phyloP scores from a whole-genome alignment of 352 stramenopile species.

The Hyaloperonospora brassicae region DNA sequence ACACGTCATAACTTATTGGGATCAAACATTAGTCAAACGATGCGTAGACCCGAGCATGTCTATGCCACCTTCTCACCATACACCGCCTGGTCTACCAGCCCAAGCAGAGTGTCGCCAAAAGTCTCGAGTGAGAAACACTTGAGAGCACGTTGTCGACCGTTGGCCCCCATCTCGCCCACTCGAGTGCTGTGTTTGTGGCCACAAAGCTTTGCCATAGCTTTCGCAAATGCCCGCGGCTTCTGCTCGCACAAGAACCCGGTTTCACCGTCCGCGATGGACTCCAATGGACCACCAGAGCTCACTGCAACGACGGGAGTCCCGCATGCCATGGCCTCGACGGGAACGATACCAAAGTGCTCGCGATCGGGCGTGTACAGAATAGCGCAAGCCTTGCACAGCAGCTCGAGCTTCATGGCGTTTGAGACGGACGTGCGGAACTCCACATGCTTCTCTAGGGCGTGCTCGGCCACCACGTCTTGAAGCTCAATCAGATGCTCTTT shows the following conservation, averaged over 20 bases:
- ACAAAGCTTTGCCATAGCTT: slow-evolving; percentile 55
- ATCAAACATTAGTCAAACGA: too few relatives aligned
- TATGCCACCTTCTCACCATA: slow-evolving; percentile 27
- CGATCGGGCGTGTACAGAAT: slow-evolving; percentile 95
- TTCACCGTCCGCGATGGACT: slow-evolving; percentile 89
- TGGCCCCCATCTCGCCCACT: slow-evolving; percentile 40
- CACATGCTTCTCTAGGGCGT: slow-evolving; percentile 53
- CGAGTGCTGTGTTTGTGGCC: slow-evolving; percentile 19
- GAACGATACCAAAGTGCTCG: slow-evolving; percentile 99
- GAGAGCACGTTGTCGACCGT: slow-evolving; percentile 42
- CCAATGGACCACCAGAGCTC: slow-evolving; percentile 91
- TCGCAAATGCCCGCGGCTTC: slow-evolving; percentile 47
- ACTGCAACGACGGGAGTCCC: slow-evolving; percentile 92
- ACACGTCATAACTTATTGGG: background rate
- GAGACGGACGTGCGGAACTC: slow-evolving; percentile 87
- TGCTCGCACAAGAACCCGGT: slow-evolving; percentile 79
- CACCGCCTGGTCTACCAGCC: slow-evolving; percentile 35
- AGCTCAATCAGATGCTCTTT: slow-evolving; percentile 91
- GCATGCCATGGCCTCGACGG: slow-evolving; percentile 96
- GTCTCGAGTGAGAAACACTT: slow-evolving; percentile 67
- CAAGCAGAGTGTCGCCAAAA: slow-evolving; percentile 57
- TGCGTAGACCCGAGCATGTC: slow-evolving; percentile 2
- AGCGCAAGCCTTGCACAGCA: slow-evolving; percentile 80
- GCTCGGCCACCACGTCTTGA: slow-evolving; percentile 53
- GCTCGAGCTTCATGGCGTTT: slow-evolving; percentile 75